These are phyloP conservation scores for Lasiodiplodia theobromae DNA, from an alignment of 2,329 filamentous ascomycete genomes.

Conservation along the genomic window DNA sequence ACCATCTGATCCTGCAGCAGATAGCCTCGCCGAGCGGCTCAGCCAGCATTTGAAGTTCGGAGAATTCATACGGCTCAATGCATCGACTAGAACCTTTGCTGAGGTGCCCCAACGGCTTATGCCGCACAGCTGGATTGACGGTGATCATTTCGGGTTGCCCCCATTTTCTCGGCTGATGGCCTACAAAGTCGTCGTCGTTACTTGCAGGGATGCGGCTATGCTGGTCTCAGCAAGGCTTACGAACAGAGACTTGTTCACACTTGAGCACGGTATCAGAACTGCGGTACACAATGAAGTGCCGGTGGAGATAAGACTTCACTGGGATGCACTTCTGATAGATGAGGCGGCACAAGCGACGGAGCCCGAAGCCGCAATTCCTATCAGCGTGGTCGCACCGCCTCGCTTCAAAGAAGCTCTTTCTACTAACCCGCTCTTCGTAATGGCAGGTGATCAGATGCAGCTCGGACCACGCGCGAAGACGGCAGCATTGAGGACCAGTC, in stretches of 20 bases:
- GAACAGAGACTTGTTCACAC: constrained; percentile 49
- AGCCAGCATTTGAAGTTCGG: constrained; percentile 43
- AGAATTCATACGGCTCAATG: constrained; percentile 53
- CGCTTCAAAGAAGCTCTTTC: constrained; percentile 32
- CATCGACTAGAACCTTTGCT: constrained; percentile 48
- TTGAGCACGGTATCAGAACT: constrained; percentile 44
- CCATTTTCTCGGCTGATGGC: constrained; percentile 48
- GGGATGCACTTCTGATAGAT: constrained; percentile 54
- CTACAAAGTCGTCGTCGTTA: constrained; percentile 53
- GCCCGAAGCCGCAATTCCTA: constrained; percentile 49
- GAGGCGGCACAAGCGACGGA: constrained; percentile 57
- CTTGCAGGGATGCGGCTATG: constrained; percentile 51
- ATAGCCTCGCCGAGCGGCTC: constrained; percentile 52
- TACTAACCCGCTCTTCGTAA: constrained; percentile 49
- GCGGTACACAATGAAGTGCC: constrained; percentile 41
- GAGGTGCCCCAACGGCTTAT: constrained; percentile 52
- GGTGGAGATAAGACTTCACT: constrained; percentile 44
- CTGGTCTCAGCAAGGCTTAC: constrained; percentile 52
- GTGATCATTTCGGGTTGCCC: constrained; percentile 52
- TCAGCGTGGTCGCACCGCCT: constrained; percentile 51
- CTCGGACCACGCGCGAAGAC: constrained; percentile 51
- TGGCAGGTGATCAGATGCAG: constrained; percentile 57
- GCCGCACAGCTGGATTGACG: constrained; percentile 48
- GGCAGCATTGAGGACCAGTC: constrained; percentile 43
- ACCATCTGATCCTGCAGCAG: constrained; percentile 56